A percentile compares a stretch with the other conserved stretches of the same genome.
phyloP scores from a whole-genome alignment of 2,329 filamentous ascomycete genomes.

The Colletotrichum sansevieriae region DNA sequence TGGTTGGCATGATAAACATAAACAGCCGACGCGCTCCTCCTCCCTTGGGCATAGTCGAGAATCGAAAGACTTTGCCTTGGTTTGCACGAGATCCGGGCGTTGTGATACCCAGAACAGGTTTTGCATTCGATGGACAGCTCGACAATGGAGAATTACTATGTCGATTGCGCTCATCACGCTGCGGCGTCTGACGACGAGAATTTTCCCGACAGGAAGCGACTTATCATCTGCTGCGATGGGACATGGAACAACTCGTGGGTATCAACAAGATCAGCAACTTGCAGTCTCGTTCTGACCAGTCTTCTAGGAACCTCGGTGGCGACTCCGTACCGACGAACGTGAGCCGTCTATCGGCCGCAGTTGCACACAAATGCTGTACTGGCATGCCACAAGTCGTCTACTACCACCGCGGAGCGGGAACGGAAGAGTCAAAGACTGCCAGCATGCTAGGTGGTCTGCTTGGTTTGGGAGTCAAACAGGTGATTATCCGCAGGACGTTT shows the following conservation, averaged over 20 bases:
- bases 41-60: neutral
- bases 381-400: slow-evolving; percentile 52
- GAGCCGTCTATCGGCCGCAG: slow-evolving; percentile 50
- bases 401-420: slow-evolving; percentile 54
- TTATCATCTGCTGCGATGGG: slow-evolving; percentile 54
- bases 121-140: neutral
- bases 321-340: slow-evolving; percentile 48
- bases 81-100: neutral
- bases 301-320: neutral
- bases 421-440: slow-evolving; percentile 43
- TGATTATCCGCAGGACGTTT: neutral
- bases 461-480: slow-evolving; percentile 45
- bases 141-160: neutral
- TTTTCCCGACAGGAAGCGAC: slow-evolving; percentile 41
- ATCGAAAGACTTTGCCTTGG: neutral
- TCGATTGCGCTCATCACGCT: slow-evolving; percentile 2
- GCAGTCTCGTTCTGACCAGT: neutral
- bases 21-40: neutral
- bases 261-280: accelerated
- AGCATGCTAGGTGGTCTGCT: slow-evolving; percentile 45
- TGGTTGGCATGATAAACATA: slow-evolving; percentile 10
- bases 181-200: neutral
- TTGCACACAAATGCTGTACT: slow-evolving; percentile 47
- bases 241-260: slow-evolving; percentile 50
- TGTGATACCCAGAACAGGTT: neutral